phyloP scores from a whole-genome alignment of 306 rosid genomes.

The Vachellia pachyceras region DNA sequence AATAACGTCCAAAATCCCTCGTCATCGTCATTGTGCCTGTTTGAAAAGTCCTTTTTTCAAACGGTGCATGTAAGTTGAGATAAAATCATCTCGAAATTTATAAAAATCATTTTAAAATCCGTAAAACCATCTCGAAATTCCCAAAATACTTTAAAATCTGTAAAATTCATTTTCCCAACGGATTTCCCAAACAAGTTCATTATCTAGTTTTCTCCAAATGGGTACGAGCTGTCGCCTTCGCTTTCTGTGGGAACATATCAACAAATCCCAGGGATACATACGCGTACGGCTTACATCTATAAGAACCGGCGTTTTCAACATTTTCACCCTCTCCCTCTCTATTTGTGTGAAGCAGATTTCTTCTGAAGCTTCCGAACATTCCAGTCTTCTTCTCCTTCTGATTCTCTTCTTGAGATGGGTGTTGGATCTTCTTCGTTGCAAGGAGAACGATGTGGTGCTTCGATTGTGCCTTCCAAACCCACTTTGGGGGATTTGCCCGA shows the following conservation, averaged over 20 bases:
- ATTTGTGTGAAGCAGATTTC: background rate
- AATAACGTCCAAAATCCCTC: too few species aligned
- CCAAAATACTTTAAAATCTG: too few species aligned
- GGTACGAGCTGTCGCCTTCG: background rate
- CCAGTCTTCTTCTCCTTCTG: background rate
- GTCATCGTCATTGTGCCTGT: too few species aligned
- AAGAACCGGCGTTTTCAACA: conserved; percentile 14
- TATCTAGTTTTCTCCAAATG: background rate
- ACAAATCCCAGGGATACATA: background rate
- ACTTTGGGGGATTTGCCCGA: conserved; percentile 74
- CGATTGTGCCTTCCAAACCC: conserved; percentile 38
- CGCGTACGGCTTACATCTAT: conserved; percentile 3
- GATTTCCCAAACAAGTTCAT: too few species aligned
- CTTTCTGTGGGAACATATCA: conserved; percentile 42
- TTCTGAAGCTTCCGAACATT: background rate
- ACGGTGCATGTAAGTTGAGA: too few species aligned
- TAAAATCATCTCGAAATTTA: too few species aligned
- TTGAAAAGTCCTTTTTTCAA: too few species aligned
- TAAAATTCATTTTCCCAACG: too few species aligned
- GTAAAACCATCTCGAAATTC: too few species aligned
- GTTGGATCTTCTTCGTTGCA: conserved; percentile 40
- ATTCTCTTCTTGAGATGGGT: conserved; percentile 48
- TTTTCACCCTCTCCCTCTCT: conserved; percentile 10
- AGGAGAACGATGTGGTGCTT: conserved; percentile 36
- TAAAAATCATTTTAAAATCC: too few species aligned